Base-by-base conservation (phyloP, 768 basidiomycete genomes). In the Sporobolomyces phaffii region DNA sequence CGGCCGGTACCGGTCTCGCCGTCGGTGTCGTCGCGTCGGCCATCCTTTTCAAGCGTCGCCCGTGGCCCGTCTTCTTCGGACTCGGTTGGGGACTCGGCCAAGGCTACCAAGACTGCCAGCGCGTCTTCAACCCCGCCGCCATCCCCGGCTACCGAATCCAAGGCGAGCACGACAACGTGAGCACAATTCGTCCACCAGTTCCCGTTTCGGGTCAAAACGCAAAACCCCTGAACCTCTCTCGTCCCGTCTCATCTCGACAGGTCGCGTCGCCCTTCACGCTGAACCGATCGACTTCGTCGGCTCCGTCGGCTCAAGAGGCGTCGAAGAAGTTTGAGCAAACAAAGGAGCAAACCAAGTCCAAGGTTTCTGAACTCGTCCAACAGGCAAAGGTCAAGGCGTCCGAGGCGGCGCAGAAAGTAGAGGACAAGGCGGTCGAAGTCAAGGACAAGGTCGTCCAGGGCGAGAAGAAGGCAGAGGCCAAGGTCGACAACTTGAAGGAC, bases 41-140 rank as follows among this genome's bases (percentile, higher is more conserved):
- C 70, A 84, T 94, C 72, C 82, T 92, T 78, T 93, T 94, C 85
- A 86, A 85, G 78, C 85, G 91, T 81, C 88, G 91, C 64, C 87
- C 88, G 76, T 94, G 90, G 90, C 91, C 91, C 49, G 86, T 94
- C 72, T 85, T 88, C 34, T 83, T 93, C 62, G 81, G 66, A 13
- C 44, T 68, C 44, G 91, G 91, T 40, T 91, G 92, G 76, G 91
- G 91, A 38, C 83, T 86, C 44, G 91, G 91, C 47, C 85, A 85
- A 58, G 90, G 91, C 33, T 92, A 90, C 76, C 86, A 89, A 34
- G 91, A 93, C 82, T 92, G 91, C 79, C 89, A 94, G 80, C 85
- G 90, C 54, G 87, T 88, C 20, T 94, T 93, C 84, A 91, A 91
- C 80, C 88, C 90, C 24, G 87, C 91, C 52, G 84, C 90, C 74